Base-by-base conservation (phyloP, 805 yeast genomes). In the Yamadazyma takamatsuzukensis region DNA sequence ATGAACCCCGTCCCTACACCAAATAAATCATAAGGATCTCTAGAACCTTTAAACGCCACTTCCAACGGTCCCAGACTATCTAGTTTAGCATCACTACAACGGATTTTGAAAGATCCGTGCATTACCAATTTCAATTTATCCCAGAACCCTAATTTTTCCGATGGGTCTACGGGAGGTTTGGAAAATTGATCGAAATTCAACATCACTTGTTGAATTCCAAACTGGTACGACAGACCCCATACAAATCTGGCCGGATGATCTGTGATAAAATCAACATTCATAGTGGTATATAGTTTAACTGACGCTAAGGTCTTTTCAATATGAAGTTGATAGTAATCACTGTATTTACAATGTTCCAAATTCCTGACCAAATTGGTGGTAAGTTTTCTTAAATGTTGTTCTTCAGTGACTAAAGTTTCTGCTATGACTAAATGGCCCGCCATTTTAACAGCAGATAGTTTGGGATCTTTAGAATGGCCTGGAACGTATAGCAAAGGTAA, bases 131-230 rank as follows among this genome's bases (percentile, higher is more conserved):
- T 63, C 17, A 87, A 57, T 53, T 88, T 90, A 56, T 89, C 97
- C 97, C 97, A 89, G 45, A 88, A 80, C 0, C 97, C 97, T 10
- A 87, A 60, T 45, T 82, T 83, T 3, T 76, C 72, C 2, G 96
- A 85, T 0, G 89, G 89, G 53, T 89, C 97, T 11, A 83, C 60
- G 0, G 94, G 95, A 0, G 96, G 95, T 53, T 90, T 89, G 1
- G 94, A 78, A 51, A 89, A 85, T 27, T 81, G 78, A 47, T 88
- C 95, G 39, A 89, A 72, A 35, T 76, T 81, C 34, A 78, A 61
- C 78, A 84, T 82, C 2, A 80, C 68, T 43, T 86, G 89, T 43
- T 86, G 87, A 18, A 89, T 72, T 1, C 88, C 89, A 12, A 95
- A 88, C 45, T 82, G 86, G 44, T 83, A 80, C 0, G 90, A 82